Evolutionary conservation across 768 basidiomycete genomes (phyloP).

Genomic region (Russula sp.): DNA sequence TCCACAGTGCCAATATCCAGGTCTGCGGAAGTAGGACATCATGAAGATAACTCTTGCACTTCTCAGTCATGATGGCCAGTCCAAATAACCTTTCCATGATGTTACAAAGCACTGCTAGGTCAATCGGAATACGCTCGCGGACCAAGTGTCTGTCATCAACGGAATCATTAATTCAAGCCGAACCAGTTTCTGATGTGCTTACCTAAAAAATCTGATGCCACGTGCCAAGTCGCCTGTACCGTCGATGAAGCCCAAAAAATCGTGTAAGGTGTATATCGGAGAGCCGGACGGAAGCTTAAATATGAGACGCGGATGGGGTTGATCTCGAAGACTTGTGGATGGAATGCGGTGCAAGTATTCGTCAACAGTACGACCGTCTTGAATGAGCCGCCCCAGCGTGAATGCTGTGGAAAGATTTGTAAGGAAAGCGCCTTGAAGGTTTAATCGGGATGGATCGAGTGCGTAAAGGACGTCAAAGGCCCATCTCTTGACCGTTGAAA

Average conservation of each 20-base stretch:
- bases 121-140: constrained; percentile 39
- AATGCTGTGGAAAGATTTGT: constrained; percentile 42
- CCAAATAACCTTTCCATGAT: constrained; percentile 50
- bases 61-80: constrained; percentile 40
- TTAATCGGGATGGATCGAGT: constrained; percentile 32
- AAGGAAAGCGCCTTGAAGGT: constrained; percentile 37
- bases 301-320: constrained; percentile 11
- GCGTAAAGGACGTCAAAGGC: constrained; percentile 41
- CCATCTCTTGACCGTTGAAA: constrained; percentile 47
- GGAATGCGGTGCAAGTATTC: constrained; percentile 7
- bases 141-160: constrained; percentile 44
- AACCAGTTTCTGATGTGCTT: background rate
- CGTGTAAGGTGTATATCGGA: background rate
- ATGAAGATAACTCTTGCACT: constrained; percentile 39
- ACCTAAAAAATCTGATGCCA: constrained; percentile 40
- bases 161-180: constrained; percentile 1
- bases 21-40: constrained; percentile 51
- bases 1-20: constrained; percentile 43
- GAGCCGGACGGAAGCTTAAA: background rate
- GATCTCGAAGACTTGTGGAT: background rate
- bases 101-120: constrained; percentile 51
- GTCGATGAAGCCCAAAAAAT: constrained; percentile 19
- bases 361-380: constrained; percentile 2
- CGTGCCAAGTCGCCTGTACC: constrained; percentile 40
- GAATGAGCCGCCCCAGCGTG: constrained; percentile 34